phyloP scores from a whole-genome alignment of 345 rosid species.

The Eucalyptus sp. region DNA sequence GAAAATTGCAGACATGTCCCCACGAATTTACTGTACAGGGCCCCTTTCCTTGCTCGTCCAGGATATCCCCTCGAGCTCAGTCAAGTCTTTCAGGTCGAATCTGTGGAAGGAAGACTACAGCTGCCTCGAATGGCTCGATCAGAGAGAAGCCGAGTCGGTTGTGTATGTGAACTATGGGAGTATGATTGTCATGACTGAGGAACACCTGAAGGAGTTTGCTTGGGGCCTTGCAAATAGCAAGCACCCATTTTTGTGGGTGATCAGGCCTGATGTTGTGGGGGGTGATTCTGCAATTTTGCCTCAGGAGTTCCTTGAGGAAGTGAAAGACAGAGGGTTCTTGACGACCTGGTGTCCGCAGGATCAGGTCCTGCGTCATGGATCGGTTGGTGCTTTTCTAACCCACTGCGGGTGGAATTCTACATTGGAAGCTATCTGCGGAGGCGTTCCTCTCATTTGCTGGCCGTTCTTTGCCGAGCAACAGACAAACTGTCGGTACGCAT shows the following conservation, averaged over 20 bases:
- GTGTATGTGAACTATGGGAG: constrained; percentile 11
- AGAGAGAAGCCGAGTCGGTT: neutral
- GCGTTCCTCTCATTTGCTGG: constrained; percentile 17
- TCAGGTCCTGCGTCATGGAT: constrained; percentile 6
- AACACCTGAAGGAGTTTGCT: constrained; percentile 18
- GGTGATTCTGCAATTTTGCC: constrained; percentile 9
- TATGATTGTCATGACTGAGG: neutral
- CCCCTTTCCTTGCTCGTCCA: constrained; percentile 20
- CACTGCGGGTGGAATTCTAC: constrained; percentile 32
- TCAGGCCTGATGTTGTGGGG: constrained; percentile 8
- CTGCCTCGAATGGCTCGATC: constrained; percentile 11
- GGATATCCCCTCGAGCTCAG: neutral
- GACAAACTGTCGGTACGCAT: constrained; percentile 9
- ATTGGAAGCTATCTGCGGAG: constrained; percentile 2
- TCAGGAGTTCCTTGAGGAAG: constrained; percentile 2
- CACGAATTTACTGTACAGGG: constrained; percentile 8
- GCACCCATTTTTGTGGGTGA: constrained; percentile 19
- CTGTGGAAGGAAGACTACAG: neutral
- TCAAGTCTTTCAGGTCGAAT: neutral
- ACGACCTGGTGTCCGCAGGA: constrained; percentile 17
- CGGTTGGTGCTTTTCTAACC: constrained; percentile 15
- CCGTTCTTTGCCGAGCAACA: constrained; percentile 22
- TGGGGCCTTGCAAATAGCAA: constrained; percentile 25
- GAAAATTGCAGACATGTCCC: constrained; percentile 3
- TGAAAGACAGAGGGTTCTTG: constrained; percentile 9